These are phyloP conservation scores for Neurospora cerealis DNA, from an alignment of 495 filamentous ascomycete genomes.

Conservation along the genomic window DNA sequence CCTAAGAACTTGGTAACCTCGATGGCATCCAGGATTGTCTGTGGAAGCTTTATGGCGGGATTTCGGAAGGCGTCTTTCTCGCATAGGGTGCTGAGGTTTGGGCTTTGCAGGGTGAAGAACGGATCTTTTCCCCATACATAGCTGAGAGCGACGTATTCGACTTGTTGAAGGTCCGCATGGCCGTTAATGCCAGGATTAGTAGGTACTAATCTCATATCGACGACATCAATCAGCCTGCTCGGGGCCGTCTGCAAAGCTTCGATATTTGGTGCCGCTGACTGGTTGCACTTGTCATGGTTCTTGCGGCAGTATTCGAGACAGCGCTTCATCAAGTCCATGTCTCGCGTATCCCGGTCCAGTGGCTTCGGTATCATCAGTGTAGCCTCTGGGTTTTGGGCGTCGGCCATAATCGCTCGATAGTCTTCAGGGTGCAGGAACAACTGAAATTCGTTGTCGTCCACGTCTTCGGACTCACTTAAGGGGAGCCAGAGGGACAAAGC, in stretches of 20 bases:
- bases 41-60: conserved; percentile 7
- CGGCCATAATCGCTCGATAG: background rate
- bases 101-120: conserved; percentile 15
- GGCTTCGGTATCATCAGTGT: background rate
- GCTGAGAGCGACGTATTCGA: conserved; percentile 24
- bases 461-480: background rate
- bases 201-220: conserved; percentile 5
- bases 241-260: conserved; percentile 15
- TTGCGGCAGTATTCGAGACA: conserved; percentile 14
- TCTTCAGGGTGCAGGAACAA: background rate
- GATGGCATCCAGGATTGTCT: conserved; percentile 24
- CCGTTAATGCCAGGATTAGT: conserved; percentile 7
- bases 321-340: background rate
- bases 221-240: conserved; percentile 22
- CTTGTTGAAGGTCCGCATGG: background rate
- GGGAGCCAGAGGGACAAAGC: background rate
- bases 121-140: conserved; percentile 24
- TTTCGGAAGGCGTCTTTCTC: background rate
- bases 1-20: conserved; percentile 11
- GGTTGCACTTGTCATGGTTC: conserved; percentile 10
- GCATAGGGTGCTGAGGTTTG: conserved; percentile 7
- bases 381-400: background rate
- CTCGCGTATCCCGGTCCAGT: background rate
- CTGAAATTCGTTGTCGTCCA: background rate
- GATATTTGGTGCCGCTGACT: conserved; percentile 12